Evolutionary conservation across 768 basidiomycete genomes (phyloP).

Genomic region (Kwoniella mangroviensis): DNA sequence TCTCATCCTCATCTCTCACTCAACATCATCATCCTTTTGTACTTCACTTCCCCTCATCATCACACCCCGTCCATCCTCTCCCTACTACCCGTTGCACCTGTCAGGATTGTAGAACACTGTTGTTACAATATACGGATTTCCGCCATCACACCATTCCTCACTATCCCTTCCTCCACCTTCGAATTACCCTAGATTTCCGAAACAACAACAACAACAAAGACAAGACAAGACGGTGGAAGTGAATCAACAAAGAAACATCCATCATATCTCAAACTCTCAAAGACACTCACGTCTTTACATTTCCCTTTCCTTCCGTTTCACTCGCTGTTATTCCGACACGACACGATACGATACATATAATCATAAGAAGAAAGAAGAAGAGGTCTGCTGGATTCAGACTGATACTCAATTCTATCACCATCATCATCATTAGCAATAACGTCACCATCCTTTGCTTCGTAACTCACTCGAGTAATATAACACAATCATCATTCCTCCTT

Average conservation of each 20-base stretch:
- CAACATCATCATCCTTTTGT: background rate
- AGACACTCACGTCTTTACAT: background rate
- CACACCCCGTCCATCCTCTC: background rate
- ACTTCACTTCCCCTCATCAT: background rate
- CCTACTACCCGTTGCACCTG: background rate
- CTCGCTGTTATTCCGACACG: background rate
- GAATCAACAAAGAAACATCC: background rate
- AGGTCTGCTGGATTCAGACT: conserved; percentile 1
- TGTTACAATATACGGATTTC: background rate
- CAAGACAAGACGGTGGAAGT: background rate
- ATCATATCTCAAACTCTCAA: background rate
- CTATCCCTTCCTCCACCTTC: background rate
- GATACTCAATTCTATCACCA: background rate
- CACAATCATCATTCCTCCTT: background rate
- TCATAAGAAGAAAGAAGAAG: background rate
- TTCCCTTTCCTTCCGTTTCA: background rate
- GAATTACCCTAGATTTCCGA: background rate
- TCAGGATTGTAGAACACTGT: background rate
- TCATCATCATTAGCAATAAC: background rate
- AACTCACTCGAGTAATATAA: background rate
- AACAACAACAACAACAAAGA: background rate
- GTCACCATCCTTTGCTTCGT: background rate
- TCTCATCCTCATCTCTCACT: background rate
- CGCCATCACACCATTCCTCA: background rate
- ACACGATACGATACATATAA: background rate